Percentiles rank a stretch among this genome's conserved stretches.
Evolutionary conservation across 108 stramenopile species (phyloP).

Genomic region (Schizochytrium sp.): DNA sequence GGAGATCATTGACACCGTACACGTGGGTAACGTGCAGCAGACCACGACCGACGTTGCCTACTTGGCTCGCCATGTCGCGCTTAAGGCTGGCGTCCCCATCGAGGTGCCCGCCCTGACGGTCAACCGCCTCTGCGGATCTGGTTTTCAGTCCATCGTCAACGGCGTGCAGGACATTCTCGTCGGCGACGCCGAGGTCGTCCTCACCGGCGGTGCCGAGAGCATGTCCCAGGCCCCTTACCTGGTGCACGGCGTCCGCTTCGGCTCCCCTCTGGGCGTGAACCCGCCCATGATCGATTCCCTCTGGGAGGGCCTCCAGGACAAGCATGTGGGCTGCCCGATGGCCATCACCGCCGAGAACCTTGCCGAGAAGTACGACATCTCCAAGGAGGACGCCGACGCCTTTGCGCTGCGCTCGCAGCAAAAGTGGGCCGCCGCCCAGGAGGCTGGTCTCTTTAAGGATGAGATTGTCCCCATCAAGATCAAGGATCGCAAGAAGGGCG

Average conservation of each 20-base stretch:
- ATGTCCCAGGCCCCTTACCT: slow-evolving; percentile 61
- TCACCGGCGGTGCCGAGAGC: slow-evolving; percentile 91
- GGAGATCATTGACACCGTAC: slow-evolving; percentile 63
- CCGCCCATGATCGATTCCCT: slow-evolving; percentile 46
- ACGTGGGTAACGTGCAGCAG: slow-evolving; percentile 93
- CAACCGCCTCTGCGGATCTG: slow-evolving; percentile 91
- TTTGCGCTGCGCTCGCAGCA: slow-evolving; percentile 5
- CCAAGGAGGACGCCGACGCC: slow-evolving; percentile 46
- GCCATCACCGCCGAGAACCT: slow-evolving; percentile 96
- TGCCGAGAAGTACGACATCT: slow-evolving; percentile 74
- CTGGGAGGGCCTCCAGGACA: slow-evolving; percentile 81
- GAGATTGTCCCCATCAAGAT: slow-evolving; percentile 89
- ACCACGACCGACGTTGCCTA: slow-evolving; percentile 76
- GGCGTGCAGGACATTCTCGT: slow-evolving; percentile 78
- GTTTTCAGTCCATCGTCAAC: slow-evolving; percentile 88
- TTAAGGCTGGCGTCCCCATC: slow-evolving; percentile 64
- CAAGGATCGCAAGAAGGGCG: slow-evolving; percentile 66
- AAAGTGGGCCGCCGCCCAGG: slow-evolving; percentile 19
- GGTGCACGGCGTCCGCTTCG: slow-evolving; percentile 19
- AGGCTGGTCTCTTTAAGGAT: slow-evolving; percentile 66
- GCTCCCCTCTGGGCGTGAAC: slow-evolving; percentile 16
- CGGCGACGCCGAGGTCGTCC: slow-evolving; percentile 66
- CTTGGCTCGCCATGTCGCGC: slow-evolving; percentile 79
- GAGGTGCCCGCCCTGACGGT: slow-evolving; percentile 78
- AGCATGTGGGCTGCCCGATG: slow-evolving; percentile 58